Conservation (phyloP, 768 basidiomycete species). For the Amanita exitialis region DNA sequence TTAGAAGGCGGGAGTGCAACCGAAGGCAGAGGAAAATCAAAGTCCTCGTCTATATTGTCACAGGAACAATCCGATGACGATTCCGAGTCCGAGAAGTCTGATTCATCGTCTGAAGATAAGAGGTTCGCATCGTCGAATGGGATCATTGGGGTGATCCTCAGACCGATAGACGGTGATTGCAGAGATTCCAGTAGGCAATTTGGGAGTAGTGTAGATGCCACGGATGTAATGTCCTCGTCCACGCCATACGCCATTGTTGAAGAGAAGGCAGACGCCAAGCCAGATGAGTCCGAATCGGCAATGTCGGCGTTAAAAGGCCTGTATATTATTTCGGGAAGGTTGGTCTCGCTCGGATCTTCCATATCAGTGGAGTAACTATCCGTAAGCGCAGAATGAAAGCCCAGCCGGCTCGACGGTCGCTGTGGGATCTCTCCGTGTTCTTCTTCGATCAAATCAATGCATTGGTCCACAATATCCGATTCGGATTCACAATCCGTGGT, state of each 20-base stretch:
- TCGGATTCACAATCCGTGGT: constrained; percentile 10
- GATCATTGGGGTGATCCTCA: background rate
- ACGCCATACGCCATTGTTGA: background rate
- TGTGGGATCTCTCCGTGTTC: constrained; percentile 22
- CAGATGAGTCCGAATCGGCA: background rate
- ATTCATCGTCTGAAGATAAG: constrained; percentile 1
- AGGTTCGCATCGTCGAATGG: background rate
- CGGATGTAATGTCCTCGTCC: constrained; percentile 1
- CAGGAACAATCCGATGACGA: background rate
- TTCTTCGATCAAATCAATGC: constrained; percentile 3
- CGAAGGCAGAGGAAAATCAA: constrained; percentile 7
- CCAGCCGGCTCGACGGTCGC: constrained; percentile 40
- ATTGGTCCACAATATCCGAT: constrained; percentile 16
- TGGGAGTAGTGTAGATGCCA: background rate
- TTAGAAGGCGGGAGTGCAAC: background rate
- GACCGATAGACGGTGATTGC: background rate
- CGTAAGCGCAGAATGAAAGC: constrained; percentile 26
- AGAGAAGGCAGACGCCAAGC: background rate
- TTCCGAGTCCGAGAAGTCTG: constrained; percentile 5
- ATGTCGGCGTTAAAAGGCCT: background rate
- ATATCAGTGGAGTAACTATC: constrained; percentile 1
- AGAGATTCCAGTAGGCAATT: background rate
- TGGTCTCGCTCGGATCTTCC: constrained; percentile 3
- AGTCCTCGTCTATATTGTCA: background rate
- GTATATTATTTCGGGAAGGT: background rate